Conservation (phyloP, 306 rosid genomes). For the Cucumis melo region DNA sequence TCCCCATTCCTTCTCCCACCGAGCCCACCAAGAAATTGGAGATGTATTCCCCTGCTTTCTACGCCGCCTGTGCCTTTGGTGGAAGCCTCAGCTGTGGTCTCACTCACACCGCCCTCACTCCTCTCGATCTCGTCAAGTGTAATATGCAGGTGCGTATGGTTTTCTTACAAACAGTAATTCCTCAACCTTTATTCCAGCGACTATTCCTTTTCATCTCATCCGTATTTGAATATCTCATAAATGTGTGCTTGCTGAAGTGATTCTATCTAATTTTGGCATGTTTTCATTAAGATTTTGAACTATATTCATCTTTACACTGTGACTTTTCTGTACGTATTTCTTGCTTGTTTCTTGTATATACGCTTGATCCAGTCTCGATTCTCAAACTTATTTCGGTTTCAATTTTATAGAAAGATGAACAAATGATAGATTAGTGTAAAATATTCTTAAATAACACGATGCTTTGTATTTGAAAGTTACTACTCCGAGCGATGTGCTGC, state of each 20-base stretch:
- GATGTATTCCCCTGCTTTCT: conserved; percentile 82
- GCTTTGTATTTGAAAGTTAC: too few relatives aligned
- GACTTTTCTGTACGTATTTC: background rate
- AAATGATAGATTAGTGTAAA: background rate
- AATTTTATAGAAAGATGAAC: background rate
- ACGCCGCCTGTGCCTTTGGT: conserved; percentile 77
- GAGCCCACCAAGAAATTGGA: conserved; percentile 59
- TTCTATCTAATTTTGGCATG: background rate
- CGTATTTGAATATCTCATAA: background rate
- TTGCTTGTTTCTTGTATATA: background rate
- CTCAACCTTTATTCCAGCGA: background rate
- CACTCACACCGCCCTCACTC: conserved; percentile 91
- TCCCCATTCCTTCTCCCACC: conserved; percentile 43
- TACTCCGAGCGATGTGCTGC: background rate
- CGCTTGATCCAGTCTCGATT: background rate
- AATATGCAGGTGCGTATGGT: conserved; percentile 72
- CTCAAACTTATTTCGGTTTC: background rate
- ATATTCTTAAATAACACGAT: background rate
- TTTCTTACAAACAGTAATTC: background rate
- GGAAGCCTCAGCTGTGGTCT: conserved; percentile 88
- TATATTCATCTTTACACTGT: background rate
- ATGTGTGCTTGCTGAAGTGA: background rate
- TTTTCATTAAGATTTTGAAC: background rate
- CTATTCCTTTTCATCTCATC: background rate
- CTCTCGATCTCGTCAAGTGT: conserved; percentile 95